Evolutionary conservation across 208 protist genomes (phyloP), one percentile per base, ranked within the genome.

Genomic region (Phytomonas francai): DNA sequence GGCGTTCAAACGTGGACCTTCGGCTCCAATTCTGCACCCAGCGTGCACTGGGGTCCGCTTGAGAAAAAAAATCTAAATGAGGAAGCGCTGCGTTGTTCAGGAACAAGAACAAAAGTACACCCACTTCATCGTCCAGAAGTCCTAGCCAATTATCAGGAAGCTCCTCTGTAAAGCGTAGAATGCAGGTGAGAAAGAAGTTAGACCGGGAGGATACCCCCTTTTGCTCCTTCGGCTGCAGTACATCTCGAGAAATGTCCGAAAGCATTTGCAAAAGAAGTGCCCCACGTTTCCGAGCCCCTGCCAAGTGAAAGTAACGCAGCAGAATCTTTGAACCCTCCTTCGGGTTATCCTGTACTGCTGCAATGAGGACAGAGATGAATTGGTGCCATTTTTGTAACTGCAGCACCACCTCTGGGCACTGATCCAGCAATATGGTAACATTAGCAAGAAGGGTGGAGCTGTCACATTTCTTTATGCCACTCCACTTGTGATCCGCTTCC

Each of bases 121-220:
- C 67, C 63, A 80, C 66, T 49, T 82, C 81, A 34, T 62, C 66
- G 42, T 78, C 74, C 16, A 82, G 70, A 36, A 81, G 63, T n/a
- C 74, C 33, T 12, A 78, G 56, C 80, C 80, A 86, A 27, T 73
- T 65, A 6, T 79, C 73, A 39, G 73, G 70, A 1, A 79, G 65
- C 60, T 78, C 71, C 9, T 49, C 6, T 0, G 71, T 65, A 0
- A 79, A 59, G 0, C 64, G 59, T 22, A 70, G 80, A 39, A 79
- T 30, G 14, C 77, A 59, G 0, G 64, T 16, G 54, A 80, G 16
- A 3, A 80, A 66, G 0, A 16, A 54, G 22, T 54, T 25, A 12
- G 25, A 54, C 45, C 45, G 19, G 19, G 45, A 54, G 19, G 45
- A 54, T 54, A 19, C 1, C 45, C 8, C 25, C 45, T 7, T 9